Conservation (phyloP, 1,284 basidiomycete genomes). For the Filobasidium uniguttulatum region DNA sequence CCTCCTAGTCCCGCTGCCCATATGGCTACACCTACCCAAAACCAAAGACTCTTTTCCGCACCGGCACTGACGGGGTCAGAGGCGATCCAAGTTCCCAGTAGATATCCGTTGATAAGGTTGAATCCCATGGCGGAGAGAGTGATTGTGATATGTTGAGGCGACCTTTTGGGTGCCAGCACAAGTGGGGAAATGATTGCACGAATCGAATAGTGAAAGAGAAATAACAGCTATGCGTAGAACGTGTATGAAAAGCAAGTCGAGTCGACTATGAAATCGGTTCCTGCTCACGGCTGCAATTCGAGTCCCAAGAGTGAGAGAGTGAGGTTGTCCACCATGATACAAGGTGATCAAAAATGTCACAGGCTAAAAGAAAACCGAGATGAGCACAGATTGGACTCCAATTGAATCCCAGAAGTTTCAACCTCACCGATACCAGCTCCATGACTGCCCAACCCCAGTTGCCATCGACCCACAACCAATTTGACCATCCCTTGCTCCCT, state of each 20-base stretch:
- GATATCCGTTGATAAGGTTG: slow-evolving; percentile 58
- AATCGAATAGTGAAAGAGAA: slow-evolving; percentile 66
- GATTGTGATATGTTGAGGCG: slow-evolving; percentile 58
- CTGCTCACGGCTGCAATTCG: slow-evolving; percentile 43
- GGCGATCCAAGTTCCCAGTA: slow-evolving; percentile 41
- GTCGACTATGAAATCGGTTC: neutral
- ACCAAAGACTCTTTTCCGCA: slow-evolving; percentile 29
- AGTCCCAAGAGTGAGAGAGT: slow-evolving; percentile 39
- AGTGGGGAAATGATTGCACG: slow-evolving; percentile 65
- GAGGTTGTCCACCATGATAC: slow-evolving; percentile 18
- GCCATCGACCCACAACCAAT: slow-evolving; percentile 25
- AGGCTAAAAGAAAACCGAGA: slow-evolving; percentile 33
- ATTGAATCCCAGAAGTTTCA: too few species aligned
- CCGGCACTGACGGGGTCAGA: slow-evolving; percentile 19
- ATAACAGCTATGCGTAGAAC: slow-evolving; percentile 38
- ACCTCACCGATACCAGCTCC: slow-evolving; percentile 68
- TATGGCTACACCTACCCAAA: slow-evolving; percentile 50
- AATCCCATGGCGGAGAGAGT: slow-evolving; percentile 48
- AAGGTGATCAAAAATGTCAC: slow-evolving; percentile 37
- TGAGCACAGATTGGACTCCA: slow-evolving; percentile 35
- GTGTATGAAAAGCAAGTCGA: neutral
- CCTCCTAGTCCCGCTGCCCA: slow-evolving; percentile 61
- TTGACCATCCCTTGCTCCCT: slow-evolving; percentile 3
- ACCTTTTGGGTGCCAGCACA: slow-evolving; percentile 62
- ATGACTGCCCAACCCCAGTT: slow-evolving; percentile 63